Base-by-base conservation (phyloP, 345 rosid genomes). In the Combretum micranthum region DNA sequence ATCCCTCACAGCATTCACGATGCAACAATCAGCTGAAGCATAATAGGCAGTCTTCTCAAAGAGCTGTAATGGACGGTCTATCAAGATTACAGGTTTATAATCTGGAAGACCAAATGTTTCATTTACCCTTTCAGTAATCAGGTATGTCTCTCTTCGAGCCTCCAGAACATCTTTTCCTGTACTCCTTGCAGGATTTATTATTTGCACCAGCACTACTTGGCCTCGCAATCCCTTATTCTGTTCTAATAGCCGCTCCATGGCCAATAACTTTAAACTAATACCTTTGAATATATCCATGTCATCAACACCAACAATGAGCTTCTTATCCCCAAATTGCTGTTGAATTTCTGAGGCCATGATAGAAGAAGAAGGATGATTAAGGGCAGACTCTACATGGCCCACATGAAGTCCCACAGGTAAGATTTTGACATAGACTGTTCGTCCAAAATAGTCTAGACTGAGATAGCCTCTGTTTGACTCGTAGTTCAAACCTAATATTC, bases 241-340 rank as follows among this genome's bases (percentile, higher is more conserved):
- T 50, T 20, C 57, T 64, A 77, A 53, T 44, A 77, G 75, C 51
- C 65, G 78, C 51, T 77, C 82, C 48, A 73, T 39, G 10, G 82
- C 78, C 1, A 73, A 53, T 47, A 77, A 54, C 63, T 77, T 73
- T 49, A 73, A 63, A 59, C 78, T 77, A 20, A 77, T 64, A 44
- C 82, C 82, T 51, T 77, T 77, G 54, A 77, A 73, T 43, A 77
- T 68, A 59, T 77, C 82, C 82, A 70, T 73, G 64, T 77, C 82
- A 56, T 77, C 82, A 15, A 73, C 71, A 20, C 82, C 82, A 46
- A 77, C 53, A 20, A 77, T 59, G 50, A 77, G 43, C 61, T 44
- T 70, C 45, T 70, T 73, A 45, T 69, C 78, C 60, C 44, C 17
- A 21, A 73, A 77, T 65, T 65, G 70, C 43, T 68, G 47, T 60